Conservation (phyloP, 1,284 basidiomycete species). For the Irpex sp. region DNA sequence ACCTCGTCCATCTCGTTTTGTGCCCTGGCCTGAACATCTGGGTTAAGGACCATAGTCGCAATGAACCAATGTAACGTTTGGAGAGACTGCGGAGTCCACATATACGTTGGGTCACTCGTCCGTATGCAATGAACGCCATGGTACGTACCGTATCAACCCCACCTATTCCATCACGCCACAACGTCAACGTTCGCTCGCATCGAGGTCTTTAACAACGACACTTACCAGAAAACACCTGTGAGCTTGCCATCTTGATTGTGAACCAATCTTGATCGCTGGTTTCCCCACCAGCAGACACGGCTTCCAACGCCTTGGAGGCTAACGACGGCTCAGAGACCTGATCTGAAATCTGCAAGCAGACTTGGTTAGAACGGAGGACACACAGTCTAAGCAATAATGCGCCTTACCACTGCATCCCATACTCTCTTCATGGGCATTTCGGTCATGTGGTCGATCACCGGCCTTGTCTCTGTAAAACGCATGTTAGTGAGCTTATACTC, state of each 20-base stretch:
- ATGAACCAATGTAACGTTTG: conserved; percentile 8
- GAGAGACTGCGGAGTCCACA: not conserved
- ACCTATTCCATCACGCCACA: not conserved
- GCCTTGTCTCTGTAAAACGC: not conserved
- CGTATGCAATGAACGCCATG: not conserved
- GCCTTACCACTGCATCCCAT: not conserved
- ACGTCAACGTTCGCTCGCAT: no score
- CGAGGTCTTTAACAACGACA: no score
- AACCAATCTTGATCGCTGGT: not conserved
- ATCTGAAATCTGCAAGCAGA: not conserved
- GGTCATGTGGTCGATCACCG: not conserved
- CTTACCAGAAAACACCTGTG: not conserved
- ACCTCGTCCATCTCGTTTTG: conserved; percentile 12
- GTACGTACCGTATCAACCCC: not conserved
- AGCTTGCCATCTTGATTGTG: not conserved
- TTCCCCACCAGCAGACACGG: not conserved
- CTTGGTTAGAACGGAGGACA: no score
- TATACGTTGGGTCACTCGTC: no score
- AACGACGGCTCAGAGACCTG: not conserved
- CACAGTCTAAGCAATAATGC: no score
- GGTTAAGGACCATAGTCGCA: conserved; percentile 11
- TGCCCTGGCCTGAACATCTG: conserved; percentile 8
- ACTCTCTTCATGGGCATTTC: not conserved
- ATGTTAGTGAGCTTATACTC: not conserved
- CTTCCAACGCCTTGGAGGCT: not conserved